These are phyloP conservation scores for Metschnikowia vanudenii DNA, from an alignment of 805 yeast species.

Conservation along the genomic window DNA sequence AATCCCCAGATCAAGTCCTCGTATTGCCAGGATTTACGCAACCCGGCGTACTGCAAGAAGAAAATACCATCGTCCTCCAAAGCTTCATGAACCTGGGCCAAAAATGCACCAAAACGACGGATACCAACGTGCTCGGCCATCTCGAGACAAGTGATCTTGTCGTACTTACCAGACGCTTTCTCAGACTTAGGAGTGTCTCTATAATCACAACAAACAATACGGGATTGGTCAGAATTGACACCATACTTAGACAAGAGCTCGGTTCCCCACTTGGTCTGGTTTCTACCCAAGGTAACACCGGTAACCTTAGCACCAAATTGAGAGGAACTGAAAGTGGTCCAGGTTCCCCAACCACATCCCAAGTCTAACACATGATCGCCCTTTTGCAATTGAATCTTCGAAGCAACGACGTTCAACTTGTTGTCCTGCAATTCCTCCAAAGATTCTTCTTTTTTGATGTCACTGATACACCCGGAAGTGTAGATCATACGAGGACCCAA, in stretches of 20 bases:
- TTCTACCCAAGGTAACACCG: constrained; percentile 85
- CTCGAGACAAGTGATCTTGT: constrained; percentile 87
- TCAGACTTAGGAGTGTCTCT: constrained; percentile 80
- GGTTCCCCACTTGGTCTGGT: constrained; percentile 90
- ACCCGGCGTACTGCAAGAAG: constrained; percentile 84
- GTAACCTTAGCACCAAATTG: constrained; percentile 84
- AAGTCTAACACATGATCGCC: constrained; percentile 79
- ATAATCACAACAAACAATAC: constrained; percentile 80
- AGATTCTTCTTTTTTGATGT: constrained; percentile 67
- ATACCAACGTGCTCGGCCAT: constrained; percentile 98
- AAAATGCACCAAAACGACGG: constrained; percentile 72
- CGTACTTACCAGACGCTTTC: constrained; percentile 51
- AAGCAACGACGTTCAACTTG: constrained; percentile 83
- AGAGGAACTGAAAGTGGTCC: constrained; percentile 79
- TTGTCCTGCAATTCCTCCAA: constrained; percentile 84
- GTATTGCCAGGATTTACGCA: constrained; percentile 91
- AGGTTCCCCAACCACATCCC: constrained; percentile 97
- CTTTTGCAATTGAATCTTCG: constrained; percentile 68
- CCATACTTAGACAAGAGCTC: constrained; percentile 66
- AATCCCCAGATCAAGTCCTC: constrained; percentile 93
- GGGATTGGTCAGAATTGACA: constrained; percentile 64
- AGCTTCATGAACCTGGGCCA: constrained; percentile 79
- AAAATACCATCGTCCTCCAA: constrained; percentile 90
- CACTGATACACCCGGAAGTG: constrained; percentile 81
- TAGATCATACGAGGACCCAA: constrained; percentile 93